Conservation (phyloP, 2,329 filamentous ascomycete species). For the Sclerotiophoma versabilis region DNA sequence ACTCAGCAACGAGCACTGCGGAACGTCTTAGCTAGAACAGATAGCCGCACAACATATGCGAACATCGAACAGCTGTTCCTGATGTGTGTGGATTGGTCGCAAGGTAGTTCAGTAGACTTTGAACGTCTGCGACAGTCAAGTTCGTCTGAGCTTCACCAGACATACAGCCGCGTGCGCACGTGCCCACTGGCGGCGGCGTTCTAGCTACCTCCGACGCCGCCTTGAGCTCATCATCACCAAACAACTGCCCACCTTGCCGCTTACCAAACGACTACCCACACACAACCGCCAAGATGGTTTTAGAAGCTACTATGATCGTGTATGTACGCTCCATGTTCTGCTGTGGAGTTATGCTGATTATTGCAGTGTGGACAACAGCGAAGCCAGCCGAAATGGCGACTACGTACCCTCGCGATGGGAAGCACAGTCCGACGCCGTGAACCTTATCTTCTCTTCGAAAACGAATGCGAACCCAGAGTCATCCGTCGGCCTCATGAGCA, state of each 20-base stretch:
- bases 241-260: constrained; percentile 20
- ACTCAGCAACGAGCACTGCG: not conserved
- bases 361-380: constrained; percentile 90
- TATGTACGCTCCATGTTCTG: constrained; percentile 34
- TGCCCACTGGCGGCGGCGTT: constrained; percentile 16
- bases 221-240: constrained; percentile 31
- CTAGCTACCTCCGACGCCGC: constrained; percentile 30
- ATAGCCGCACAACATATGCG: not conserved
- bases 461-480: constrained; percentile 96
- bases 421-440: constrained; percentile 93
- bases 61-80: no score
- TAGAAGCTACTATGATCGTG: constrained; percentile 99
- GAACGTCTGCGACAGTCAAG: not conserved
- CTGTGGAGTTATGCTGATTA: constrained; percentile 26
- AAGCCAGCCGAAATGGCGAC: constrained; percentile 97
- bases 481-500: constrained; percentile 97
- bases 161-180: constrained; percentile 8
- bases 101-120: not conserved
- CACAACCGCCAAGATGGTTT: constrained; percentile 76
- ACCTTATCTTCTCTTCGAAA: constrained; percentile 94
- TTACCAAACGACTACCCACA: constrained; percentile 11
- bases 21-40: not conserved
- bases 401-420: constrained; percentile 91
- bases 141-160: constrained; percentile 3
- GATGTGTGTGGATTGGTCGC: no score